Conservation (phyloP, 2,329 filamentous ascomycete genomes). For the Chaetoscypha palmicola region DNA sequence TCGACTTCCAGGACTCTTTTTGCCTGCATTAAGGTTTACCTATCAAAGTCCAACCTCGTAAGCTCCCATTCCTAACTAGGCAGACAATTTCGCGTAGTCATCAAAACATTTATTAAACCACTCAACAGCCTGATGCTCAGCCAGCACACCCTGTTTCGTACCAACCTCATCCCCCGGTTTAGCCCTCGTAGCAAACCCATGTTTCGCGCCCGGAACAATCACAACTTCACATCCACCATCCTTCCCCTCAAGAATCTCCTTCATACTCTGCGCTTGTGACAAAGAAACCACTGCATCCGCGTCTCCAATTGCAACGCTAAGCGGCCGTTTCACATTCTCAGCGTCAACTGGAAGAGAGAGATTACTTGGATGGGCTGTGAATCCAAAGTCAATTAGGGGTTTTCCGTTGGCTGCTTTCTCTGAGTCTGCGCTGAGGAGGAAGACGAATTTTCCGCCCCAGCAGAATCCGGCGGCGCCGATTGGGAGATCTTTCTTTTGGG, state of each 20-base stretch:
- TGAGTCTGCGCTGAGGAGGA: constrained; percentile 40
- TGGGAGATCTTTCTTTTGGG: constrained; percentile 29
- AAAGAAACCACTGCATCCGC: constrained; percentile 36
- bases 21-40: too few species aligned
- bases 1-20: too few species aligned
- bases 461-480: constrained; percentile 54
- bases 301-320: constrained; percentile 41
- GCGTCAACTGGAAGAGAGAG: constrained; percentile 40
- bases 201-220: constrained; percentile 33
- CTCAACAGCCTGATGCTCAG: constrained; percentile 33
- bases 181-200: constrained; percentile 36
- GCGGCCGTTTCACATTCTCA: constrained; percentile 37
- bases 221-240: constrained; percentile 28
- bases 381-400: constrained; percentile 42
- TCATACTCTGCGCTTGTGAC: constrained; percentile 21
- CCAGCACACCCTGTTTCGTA: constrained; percentile 27
- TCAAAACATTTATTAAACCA: constrained; percentile 30
- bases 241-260: constrained; percentile 27
- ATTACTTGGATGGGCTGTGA: constrained; percentile 46
- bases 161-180: constrained; percentile 31
- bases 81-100: neutral
- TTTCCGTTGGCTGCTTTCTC: constrained; percentile 11
- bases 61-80: neutral
- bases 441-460: constrained; percentile 53
- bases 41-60: too few species aligned